Conservation (phyloP, 1,284 basidiomycete genomes). For the Pisolithus thermaeus region DNA sequence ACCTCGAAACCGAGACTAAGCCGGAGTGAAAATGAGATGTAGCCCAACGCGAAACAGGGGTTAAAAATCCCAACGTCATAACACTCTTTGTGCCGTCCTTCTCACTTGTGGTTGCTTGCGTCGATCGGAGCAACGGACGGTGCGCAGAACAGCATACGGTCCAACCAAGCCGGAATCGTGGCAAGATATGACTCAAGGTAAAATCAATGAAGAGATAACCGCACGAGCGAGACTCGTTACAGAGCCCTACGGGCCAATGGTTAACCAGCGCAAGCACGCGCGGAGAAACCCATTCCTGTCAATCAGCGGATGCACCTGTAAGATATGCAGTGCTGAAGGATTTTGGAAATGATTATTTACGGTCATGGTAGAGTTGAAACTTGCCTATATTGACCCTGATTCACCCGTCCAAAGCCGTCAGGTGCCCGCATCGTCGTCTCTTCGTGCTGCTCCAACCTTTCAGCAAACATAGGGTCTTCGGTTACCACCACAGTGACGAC, state of each 20-base stretch:
- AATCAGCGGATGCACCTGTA: conserved; percentile 78
- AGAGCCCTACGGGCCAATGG: too few relatives aligned
- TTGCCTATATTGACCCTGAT: neutral
- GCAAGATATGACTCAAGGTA: conserved; percentile 28
- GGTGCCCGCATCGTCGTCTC: conserved; percentile 72
- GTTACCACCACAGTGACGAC: neutral
- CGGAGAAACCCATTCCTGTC: conserved; percentile 36
- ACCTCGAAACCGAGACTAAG: conserved; percentile 34
- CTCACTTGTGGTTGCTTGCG: conserved; percentile 28
- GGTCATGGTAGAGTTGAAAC: neutral
- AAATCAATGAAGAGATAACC: conserved; percentile 60
- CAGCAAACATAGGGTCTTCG: conserved; percentile 56
- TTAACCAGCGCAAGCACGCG: too few relatives aligned
- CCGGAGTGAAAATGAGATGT: neutral
- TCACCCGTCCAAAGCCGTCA: conserved; percentile 64
- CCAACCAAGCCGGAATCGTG: conserved; percentile 33
- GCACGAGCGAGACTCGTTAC: conserved; percentile 22
- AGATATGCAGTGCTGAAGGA: conserved; percentile 62
- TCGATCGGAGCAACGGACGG: conserved; percentile 35
- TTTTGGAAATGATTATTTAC: conserved; percentile 54
- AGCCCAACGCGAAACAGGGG: conserved; percentile 47
- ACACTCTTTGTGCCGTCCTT: conserved; percentile 29
- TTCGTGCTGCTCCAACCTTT: conserved; percentile 68
- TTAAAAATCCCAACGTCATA: conserved; percentile 62
- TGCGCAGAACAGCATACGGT: conserved; percentile 33